Evolutionary conservation across 108 stramenopile genomes (phyloP).

Genomic region (Nitzschia putrida): DNA sequence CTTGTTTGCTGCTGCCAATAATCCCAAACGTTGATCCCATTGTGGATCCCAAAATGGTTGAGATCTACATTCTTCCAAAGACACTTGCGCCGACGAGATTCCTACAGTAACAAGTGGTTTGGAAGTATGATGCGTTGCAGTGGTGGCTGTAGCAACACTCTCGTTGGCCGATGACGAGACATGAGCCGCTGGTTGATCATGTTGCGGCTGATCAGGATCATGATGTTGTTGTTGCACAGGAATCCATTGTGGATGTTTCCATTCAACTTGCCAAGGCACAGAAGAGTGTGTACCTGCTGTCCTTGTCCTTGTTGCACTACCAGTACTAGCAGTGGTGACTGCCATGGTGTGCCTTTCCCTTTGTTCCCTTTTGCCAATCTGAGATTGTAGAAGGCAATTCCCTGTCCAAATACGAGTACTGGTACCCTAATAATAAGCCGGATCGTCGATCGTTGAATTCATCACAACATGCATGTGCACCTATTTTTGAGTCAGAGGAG

Average conservation of each 20-base stretch:
- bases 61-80: too few species aligned
- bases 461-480: too few species aligned
- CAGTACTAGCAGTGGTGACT: neutral
- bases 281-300: neutral
- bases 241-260: conserved; percentile 21
- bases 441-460: too few species aligned
- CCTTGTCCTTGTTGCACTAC: neutral
- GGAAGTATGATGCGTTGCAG: neutral
- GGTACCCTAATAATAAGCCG: neutral
- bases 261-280: conserved; percentile 26
- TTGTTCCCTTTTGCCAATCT: neutral
- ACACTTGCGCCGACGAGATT: conserved; percentile 11
- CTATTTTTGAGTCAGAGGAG: too few species aligned
- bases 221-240: neutral
- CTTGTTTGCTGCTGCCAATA: too few species aligned
- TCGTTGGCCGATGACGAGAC: neutral
- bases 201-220: neutral
- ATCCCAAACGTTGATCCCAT: neutral
- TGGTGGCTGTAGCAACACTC: neutral
- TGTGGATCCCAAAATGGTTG: neutral
- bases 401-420: neutral
- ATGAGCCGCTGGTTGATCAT: neutral
- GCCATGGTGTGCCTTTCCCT: neutral
- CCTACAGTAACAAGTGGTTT: conserved; percentile 2
- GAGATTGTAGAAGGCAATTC: neutral